These are phyloP conservation scores for Carex pumila DNA, from an alignment of 176 grass and related monocot genomes.

Conservation along the genomic window DNA sequence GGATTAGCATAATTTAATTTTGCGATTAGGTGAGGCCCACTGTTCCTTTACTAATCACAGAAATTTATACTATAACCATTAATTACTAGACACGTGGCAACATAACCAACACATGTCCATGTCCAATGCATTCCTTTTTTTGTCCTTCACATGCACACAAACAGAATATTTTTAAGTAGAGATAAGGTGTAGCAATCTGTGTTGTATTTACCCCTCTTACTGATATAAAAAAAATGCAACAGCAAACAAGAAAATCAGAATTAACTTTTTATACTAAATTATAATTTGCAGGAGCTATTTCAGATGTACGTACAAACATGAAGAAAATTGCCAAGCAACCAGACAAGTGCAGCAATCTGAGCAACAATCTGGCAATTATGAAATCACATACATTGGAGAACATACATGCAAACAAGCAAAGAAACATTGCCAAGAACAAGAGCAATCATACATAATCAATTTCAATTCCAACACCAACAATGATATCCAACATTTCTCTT, in stretches of 20 bases:
- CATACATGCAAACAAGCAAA: constrained; percentile 35
- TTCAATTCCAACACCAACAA: not conserved
- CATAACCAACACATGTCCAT: too few species aligned
- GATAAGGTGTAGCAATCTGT: not conserved
- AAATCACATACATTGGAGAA: constrained; percentile 41
- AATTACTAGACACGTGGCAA: not conserved
- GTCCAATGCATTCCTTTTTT: not conserved
- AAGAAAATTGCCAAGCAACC: constrained; percentile 25
- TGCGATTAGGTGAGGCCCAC: not conserved
- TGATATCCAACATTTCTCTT: not conserved
- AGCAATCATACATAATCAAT: not conserved
- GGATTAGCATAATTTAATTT: not conserved
- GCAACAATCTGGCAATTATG: constrained; percentile 3
- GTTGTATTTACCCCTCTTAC: too few species aligned
- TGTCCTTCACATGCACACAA: not conserved
- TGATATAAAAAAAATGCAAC: too few species aligned
- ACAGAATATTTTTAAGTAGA: not conserved
- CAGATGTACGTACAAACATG: constrained; percentile 35
- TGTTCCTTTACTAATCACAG: not conserved
- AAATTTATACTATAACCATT: not conserved
- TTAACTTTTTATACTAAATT: too few species aligned
- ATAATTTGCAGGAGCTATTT: constrained; percentile 34
- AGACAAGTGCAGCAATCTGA: constrained; percentile 37
- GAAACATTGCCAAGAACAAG: not conserved
- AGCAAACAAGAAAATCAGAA: too few species aligned